phyloP scores from a whole-genome alignment of 192 early-diverging fungal species.

The Cetraspora pellucida region DNA sequence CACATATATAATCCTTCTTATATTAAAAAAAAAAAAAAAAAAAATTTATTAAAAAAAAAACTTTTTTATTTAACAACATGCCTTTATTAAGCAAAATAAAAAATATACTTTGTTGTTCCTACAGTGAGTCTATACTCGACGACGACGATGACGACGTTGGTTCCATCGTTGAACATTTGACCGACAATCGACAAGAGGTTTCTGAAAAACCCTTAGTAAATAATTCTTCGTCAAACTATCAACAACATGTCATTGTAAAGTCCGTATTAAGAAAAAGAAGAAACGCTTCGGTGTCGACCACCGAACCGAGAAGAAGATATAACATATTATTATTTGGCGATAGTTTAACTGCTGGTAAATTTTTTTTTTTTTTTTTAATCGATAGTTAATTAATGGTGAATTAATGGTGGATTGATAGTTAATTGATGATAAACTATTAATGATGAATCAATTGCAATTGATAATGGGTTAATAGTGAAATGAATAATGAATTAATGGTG shows the following conservation, averaged over 20 bases:
- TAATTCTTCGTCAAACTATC: background rate
- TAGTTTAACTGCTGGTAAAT: constrained; percentile 33
- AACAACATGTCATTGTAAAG: constrained; percentile 20
- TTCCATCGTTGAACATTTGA: background rate
- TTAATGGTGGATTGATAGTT: no score
- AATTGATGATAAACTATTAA: no score
- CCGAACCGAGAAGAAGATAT: constrained; percentile 22
- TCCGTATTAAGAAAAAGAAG: constrained; percentile 17
- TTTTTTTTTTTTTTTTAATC: background rate
- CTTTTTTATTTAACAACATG: background rate
- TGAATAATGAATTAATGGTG: no score
- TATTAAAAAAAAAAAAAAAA: no score
- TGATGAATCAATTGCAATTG: no score
- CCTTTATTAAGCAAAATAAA: constrained; percentile 27
- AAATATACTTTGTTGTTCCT: background rate
- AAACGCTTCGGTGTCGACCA: background rate
- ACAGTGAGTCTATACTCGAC: constrained; percentile 7
- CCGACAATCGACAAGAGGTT: constrained; percentile 7
- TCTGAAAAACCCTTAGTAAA: constrained; percentile 27
- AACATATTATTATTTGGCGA: constrained; percentile 29
- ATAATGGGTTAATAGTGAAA: background rate
- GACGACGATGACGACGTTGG: constrained; percentile 32
- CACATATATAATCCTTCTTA: no score
- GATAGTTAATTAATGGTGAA: background rate
- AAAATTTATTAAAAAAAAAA: background rate